phyloP scores from a whole-genome alignment of 768 basidiomycete species.

The Imleria badia region DNA sequence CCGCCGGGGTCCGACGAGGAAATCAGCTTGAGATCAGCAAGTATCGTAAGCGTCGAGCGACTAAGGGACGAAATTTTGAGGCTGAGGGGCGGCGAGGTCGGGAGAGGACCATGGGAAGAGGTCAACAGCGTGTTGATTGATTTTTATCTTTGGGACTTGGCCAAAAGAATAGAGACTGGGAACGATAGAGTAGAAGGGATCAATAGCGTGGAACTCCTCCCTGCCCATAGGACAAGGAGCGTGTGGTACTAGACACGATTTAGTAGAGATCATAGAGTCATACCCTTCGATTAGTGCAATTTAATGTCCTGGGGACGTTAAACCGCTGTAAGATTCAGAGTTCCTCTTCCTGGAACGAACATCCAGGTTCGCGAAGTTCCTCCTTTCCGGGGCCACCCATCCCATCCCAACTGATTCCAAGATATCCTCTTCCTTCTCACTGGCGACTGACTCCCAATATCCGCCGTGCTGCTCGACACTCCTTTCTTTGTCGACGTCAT shows the following conservation, averaged over 20 bases:
- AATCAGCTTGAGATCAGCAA: conserved; percentile 75
- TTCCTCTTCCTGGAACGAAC: neutral
- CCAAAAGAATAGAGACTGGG: conserved; percentile 69
- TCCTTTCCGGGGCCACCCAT: conserved; percentile 27
- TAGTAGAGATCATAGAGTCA: neutral
- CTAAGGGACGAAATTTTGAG: conserved; percentile 58
- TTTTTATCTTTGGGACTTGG: conserved; percentile 89
- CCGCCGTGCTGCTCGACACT: conserved; percentile 14
- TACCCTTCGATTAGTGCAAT: conserved; percentile 16
- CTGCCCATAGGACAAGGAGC: conserved; percentile 77
- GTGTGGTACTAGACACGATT: conserved; percentile 69
- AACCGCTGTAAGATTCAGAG: conserved; percentile 1
- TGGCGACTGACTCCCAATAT: conserved; percentile 23
- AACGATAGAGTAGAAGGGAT: conserved; percentile 60
- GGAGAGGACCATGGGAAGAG: conserved; percentile 16
- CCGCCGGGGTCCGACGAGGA: conserved; percentile 65
- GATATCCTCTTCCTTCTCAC: conserved; percentile 28
- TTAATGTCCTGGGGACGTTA: neutral
- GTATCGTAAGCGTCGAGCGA: conserved; percentile 76
- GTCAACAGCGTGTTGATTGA: conserved; percentile 83
- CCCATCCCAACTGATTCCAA: conserved; percentile 26
- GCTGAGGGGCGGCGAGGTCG: conserved; percentile 30
- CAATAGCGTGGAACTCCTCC: conserved; percentile 54
- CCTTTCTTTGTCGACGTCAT: neutral
- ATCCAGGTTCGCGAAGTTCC: conserved; percentile 22